These are phyloP conservation scores for Lichenothelia convexa DNA, from an alignment of 495 filamentous ascomycete genomes.

Conservation along the genomic window DNA sequence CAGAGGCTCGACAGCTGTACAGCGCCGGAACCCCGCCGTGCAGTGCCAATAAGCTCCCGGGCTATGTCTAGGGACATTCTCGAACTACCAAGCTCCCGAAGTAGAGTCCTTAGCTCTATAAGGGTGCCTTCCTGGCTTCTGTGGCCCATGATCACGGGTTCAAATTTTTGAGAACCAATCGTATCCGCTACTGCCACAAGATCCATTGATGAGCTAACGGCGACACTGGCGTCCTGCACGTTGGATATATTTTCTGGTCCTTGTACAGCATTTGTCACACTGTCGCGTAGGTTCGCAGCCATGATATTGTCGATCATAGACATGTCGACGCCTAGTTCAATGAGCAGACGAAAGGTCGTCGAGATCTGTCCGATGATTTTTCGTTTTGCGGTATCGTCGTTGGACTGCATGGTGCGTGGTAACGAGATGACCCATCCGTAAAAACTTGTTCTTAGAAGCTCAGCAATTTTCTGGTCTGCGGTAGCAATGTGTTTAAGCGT, in stretches of 20 bases:
- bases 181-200: background rate
- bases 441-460: conserved; percentile 50
- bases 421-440: conserved; percentile 69
- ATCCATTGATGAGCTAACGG: no score
- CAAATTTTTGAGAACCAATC: conserved; percentile 7
- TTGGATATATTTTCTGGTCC: no score
- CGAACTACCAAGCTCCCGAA: conserved; percentile 9
- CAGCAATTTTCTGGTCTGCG: conserved; percentile 44
- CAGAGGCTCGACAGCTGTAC: conserved; percentile 50
- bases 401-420: conserved; percentile 66
- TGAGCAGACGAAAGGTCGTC: conserved; percentile 50
- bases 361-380: conserved; percentile 55
- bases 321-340: conserved; percentile 44
- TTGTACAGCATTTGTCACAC: conserved; percentile 17
- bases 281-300: conserved; percentile 42
- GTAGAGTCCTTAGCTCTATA: conserved; percentile 10
- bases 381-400: conserved; percentile 60
- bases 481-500: conserved; percentile 39
- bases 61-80: conserved; percentile 8
- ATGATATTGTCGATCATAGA: conserved; percentile 51
- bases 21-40: conserved; percentile 8
- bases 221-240: background rate
- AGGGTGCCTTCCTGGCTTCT: conserved; percentile 17
- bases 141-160: conserved; percentile 9
- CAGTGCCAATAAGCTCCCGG: conserved; percentile 12